A percentile compares a stretch with the other conserved stretches of the same genome.
phyloP scores from a whole-genome alignment of 441 rosid species.

The Adansonia madagascariensis region DNA sequence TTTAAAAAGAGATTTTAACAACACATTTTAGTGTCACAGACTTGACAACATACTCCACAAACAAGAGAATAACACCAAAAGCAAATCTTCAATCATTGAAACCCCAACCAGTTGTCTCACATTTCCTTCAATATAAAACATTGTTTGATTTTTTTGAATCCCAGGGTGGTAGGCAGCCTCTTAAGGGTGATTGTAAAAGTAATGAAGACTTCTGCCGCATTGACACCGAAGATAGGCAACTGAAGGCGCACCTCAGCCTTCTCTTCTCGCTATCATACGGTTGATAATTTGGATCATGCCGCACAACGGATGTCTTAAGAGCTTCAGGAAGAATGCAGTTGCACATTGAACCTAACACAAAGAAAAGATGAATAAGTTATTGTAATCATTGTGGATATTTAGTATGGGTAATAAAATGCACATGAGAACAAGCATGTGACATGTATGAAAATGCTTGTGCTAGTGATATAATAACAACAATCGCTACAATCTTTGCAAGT shows the following conservation, averaged over 20 bases:
- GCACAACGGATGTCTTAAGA: conserved; percentile 52
- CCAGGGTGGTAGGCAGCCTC: conserved; percentile 67
- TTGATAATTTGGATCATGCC: conserved; percentile 44
- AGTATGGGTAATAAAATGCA: neutral
- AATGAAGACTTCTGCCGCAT: conserved; percentile 62
- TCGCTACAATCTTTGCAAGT: neutral
- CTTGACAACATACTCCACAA: conserved; percentile 17
- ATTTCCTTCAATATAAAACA: conserved; percentile 69
- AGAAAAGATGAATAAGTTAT: neutral
- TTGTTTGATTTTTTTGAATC: conserved; percentile 56
- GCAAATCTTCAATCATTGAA: neutral
- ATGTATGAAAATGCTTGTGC: neutral
- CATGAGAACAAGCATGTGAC: neutral
- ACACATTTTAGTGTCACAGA: neutral
- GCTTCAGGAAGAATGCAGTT: conserved; percentile 71
- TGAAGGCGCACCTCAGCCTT: conserved; percentile 52
- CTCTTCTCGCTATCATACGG: conserved; percentile 53
- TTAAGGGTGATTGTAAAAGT: conserved; percentile 61
- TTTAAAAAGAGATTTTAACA: neutral
- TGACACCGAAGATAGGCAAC: conserved; percentile 61
- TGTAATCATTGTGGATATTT: too few relatives aligned
- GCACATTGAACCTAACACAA: conserved; percentile 58
- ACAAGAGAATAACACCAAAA: neutral
- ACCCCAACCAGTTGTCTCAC: conserved; percentile 34
- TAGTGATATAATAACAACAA: conserved; percentile 10